A percentile compares a stretch with the other conserved stretches of the same genome.
These are phyloP conservation scores for Aspergillus hancockii DNA, from an alignment of 495 filamentous ascomycete species.

Conservation along the genomic window DNA sequence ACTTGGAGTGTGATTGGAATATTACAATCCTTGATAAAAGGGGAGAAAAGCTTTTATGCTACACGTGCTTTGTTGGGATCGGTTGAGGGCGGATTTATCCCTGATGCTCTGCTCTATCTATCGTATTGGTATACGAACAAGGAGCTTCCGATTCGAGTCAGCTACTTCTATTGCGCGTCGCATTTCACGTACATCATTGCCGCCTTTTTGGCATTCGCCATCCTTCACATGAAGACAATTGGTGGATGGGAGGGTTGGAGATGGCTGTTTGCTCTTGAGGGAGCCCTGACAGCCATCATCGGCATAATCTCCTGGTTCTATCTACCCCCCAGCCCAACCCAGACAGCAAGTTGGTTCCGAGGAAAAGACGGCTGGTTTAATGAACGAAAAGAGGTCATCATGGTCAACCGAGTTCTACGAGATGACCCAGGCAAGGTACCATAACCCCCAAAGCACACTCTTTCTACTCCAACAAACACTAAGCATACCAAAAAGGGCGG, in stretches of 20 bases:
- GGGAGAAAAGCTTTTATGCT: constrained; percentile 57
- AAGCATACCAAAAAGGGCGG: constrained; percentile 6
- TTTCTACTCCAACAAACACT: too few relatives aligned
- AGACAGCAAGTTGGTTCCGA: constrained; percentile 59
- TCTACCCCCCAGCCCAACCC: constrained; percentile 61
- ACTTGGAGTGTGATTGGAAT: constrained; percentile 64
- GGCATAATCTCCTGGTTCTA: constrained; percentile 58
- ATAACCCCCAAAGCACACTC: too few relatives aligned
- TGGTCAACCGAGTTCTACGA: constrained; percentile 64
- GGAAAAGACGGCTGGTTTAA: constrained; percentile 64
- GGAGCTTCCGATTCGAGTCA: constrained; percentile 59
- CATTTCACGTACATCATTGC: constrained; percentile 56
- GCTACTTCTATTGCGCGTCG: constrained; percentile 62
- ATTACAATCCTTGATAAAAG: constrained; percentile 58
- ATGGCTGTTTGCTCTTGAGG: constrained; percentile 54
- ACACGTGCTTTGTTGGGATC: constrained; percentile 19
- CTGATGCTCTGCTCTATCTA: constrained; percentile 51
- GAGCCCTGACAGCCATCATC: constrained; percentile 47
- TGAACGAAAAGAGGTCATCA: constrained; percentile 59
- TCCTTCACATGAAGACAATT: constrained; percentile 59
- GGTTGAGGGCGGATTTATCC: constrained; percentile 27
- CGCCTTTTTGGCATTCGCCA: constrained; percentile 61
- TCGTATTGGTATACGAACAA: constrained; percentile 64
- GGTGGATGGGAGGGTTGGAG: constrained; percentile 60
- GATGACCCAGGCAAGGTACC: constrained; percentile 63